Base-by-base conservation (phyloP, 164 flowering plant genomes). In the Warburgia ugandensis region DNA sequence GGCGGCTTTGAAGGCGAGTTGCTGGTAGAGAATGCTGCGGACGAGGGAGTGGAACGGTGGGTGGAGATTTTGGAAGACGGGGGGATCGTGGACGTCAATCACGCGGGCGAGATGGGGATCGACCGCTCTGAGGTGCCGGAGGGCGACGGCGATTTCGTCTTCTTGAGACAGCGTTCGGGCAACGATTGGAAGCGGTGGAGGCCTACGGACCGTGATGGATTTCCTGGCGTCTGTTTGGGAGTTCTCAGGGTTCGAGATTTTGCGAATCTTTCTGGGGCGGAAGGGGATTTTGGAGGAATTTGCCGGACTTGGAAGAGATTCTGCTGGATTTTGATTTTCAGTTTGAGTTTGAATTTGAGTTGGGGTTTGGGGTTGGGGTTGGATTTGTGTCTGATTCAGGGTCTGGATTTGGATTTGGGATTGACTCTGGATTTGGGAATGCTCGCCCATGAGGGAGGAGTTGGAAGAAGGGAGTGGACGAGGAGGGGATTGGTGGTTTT, bases 1-100 rank as follows among this genome's bases (percentile, higher is more conserved):
- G 26, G 92, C 98, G 22, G 99, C 99, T 40, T 92, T 92, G 62
- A 65, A 77, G 5, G 97, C 99, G 16, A 92, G 81, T 47, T 92
- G 99, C 68, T 92, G 99, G 56, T 86, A 88, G 16, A 92, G 79
- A 27, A 92, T 92, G 68, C 84, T 77, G 38, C 78, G 77, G 25
- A 85, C 59, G 11, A 92, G 81, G 52, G 94, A 90, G 6, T 77
- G 76, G 60, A 92, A 92, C 2, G 97, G 96, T 3, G 83, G 70
- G 8, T 70, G 82, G 53, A 71, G 84, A 5, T 69, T 28, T 21
- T 86, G 85, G 63, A 88, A 92, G 13, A 71, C 42, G 1, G 99
- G 97, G 0, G 77, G 83, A 5, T 68, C 78, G 45, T 79, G 78
- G 42, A 63, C 28, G 30, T 84, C 89, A 54, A 92, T 88, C 0